Conservation (phyloP, 805 yeast species). For the Saccharomycopsis fodiens region DNA sequence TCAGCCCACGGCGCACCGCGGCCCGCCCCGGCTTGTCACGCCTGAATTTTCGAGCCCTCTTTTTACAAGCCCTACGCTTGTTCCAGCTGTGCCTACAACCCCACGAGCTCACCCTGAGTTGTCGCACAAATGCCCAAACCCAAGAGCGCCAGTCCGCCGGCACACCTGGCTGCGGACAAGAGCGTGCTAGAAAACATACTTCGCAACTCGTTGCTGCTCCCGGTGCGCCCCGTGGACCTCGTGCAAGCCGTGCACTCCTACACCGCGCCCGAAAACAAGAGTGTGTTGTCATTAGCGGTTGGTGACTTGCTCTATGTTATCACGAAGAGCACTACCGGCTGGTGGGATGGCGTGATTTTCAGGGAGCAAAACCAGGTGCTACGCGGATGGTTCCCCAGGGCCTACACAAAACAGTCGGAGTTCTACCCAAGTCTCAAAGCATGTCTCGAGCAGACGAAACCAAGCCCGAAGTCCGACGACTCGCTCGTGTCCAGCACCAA, state of each 20-base stretch:
- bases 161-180: too few species aligned
- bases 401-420: conserved; percentile 40
- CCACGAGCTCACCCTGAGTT: too few species aligned
- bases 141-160: too few species aligned
- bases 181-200: too few species aligned
- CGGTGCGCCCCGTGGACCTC: conserved; percentile 39
- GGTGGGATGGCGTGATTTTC: conserved; percentile 78
- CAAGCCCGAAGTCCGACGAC: not conserved
- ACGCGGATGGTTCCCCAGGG: conserved; percentile 85
- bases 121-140: too few species aligned
- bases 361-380: conserved; percentile 22
- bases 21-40: too few species aligned
- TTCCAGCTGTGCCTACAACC: too few species aligned
- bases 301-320: conserved; percentile 70
- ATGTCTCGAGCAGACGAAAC: not conserved
- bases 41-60: too few species aligned
- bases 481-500: not conserved
- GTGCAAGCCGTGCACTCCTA: conserved; percentile 53
- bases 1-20: too few species aligned
- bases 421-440: not conserved
- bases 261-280: conserved; percentile 34
- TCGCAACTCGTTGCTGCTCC: conserved; percentile 7
- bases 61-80: too few species aligned
- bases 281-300: conserved; percentile 43
- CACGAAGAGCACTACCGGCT: conserved; percentile 54